These are phyloP conservation scores for Euphrasia arctica DNA, from an alignment of 305 asterid genomes.

Conservation along the genomic window DNA sequence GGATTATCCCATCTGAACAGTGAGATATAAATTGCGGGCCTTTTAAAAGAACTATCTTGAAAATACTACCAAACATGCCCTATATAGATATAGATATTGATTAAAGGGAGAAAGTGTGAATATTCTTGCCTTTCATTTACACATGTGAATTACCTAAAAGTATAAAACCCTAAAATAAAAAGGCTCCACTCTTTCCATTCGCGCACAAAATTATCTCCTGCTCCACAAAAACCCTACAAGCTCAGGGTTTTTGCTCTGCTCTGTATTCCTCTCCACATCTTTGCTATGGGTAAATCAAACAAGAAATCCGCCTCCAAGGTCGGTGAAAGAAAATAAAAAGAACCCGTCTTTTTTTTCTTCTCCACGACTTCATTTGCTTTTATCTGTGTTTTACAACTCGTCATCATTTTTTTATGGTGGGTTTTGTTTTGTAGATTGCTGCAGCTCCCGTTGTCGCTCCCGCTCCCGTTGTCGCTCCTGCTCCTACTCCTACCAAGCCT, in stretches of 20 bases:
- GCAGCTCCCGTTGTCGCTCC: not conserved
- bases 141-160: too few relatives aligned
- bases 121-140: too few relatives aligned
- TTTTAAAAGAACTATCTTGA: too few relatives aligned
- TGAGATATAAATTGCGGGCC: too few relatives aligned
- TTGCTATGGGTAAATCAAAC: not conserved
- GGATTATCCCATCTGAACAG: too few relatives aligned
- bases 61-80: too few relatives aligned
- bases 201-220: not conserved
- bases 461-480: not conserved
- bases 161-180: not conserved
- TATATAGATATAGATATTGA: too few relatives aligned
- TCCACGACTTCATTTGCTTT: not conserved
- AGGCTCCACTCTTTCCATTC: not conserved
- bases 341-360: not conserved
- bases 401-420: not conserved
- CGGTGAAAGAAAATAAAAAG: not conserved
- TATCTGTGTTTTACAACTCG: not conserved
- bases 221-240: not conserved
- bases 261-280: not conserved
- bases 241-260: not conserved
- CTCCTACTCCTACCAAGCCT: not conserved
- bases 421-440: not conserved
- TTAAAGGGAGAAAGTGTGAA: too few relatives aligned
- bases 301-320: conserved; percentile 1